A percentile compares a stretch with the other conserved stretches of the same genome.
Evolutionary conservation across 1,284 basidiomycete species (phyloP).

Genomic region (Marasmius tenuissimus): DNA sequence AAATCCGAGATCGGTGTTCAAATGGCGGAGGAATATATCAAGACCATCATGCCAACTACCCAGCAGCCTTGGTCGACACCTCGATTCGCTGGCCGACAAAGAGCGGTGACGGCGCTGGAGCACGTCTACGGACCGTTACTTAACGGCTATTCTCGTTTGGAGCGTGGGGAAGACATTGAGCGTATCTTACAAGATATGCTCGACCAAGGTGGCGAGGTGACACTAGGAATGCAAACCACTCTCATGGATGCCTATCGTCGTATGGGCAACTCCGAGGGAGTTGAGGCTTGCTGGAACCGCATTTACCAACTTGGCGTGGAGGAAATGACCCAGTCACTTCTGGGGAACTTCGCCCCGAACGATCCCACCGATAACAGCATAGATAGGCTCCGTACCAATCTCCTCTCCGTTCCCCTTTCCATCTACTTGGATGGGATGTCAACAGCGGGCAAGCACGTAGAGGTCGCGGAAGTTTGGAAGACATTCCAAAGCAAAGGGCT

Average conservation of each 20-base stretch:
- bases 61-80: conserved; percentile 38
- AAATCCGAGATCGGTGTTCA: conserved; percentile 46
- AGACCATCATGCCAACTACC: conserved; percentile 39
- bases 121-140: conserved; percentile 69
- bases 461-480: conserved; percentile 73
- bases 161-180: conserved; percentile 56
- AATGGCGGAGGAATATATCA: conserved; percentile 65
- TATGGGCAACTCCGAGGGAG: conserved; percentile 54
- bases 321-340: conserved; percentile 33
- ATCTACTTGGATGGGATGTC: conserved; percentile 84
- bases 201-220: conserved; percentile 52
- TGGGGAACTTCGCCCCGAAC: conserved; percentile 25
- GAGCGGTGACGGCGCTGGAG: conserved; percentile 42
- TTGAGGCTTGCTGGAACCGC: conserved; percentile 69
- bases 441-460: conserved; percentile 56
- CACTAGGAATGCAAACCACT: conserved; percentile 62
- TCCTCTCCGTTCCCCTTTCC: conserved; percentile 80
- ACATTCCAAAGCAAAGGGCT: conserved; percentile 69
- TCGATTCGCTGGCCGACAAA: conserved; percentile 29
- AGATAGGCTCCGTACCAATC: conserved; percentile 43
- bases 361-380: conserved; percentile 5
- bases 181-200: conserved; percentile 59
- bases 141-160: conserved; percentile 48
- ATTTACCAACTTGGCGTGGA: conserved; percentile 58
- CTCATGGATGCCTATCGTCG: conserved; percentile 80